phyloP scores from a whole-genome alignment of 2,329 filamentous ascomycete species.

The Aspergillus japonicus region DNA sequence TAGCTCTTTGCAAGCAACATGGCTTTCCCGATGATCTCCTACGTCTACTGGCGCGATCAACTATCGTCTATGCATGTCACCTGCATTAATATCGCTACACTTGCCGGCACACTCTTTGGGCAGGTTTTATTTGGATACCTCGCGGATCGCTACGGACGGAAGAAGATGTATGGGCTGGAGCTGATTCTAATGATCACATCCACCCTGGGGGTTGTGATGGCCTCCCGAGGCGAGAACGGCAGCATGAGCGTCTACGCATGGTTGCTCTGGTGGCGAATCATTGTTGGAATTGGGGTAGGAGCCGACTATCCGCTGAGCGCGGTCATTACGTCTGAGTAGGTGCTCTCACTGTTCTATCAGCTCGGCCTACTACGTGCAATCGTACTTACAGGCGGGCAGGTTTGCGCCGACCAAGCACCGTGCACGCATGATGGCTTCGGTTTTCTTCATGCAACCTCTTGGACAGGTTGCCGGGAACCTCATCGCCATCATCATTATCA shows the following conservation, averaged over 20 bases:
- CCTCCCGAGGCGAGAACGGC: conserved; percentile 42
- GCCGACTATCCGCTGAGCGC: conserved; percentile 67
- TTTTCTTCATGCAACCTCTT: conserved; percentile 69
- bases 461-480: conserved; percentile 65
- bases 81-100: conserved; percentile 48
- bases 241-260: conserved; percentile 48
- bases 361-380: neutral
- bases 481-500: conserved; percentile 53
- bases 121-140: conserved; percentile 50
- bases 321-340: conserved; percentile 67
- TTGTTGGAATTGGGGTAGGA: conserved; percentile 59
- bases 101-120: conserved; percentile 48
- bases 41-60: conserved; percentile 49
- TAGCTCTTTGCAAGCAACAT: conserved; percentile 52
- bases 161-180: conserved; percentile 53
- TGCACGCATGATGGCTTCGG: conserved; percentile 65
- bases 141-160: conserved; percentile 50
- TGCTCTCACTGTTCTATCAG: neutral
- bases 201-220: conserved; percentile 49
- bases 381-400: conserved; percentile 23
- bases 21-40: conserved; percentile 49
- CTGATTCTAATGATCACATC: conserved; percentile 48
- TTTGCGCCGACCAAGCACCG: conserved; percentile 59
- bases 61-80: conserved; percentile 35
- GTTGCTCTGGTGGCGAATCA: conserved; percentile 50